Evolutionary conservation across 2,329 filamentous ascomycete species (phyloP).

Genomic region (Aschersonia sp.): DNA sequence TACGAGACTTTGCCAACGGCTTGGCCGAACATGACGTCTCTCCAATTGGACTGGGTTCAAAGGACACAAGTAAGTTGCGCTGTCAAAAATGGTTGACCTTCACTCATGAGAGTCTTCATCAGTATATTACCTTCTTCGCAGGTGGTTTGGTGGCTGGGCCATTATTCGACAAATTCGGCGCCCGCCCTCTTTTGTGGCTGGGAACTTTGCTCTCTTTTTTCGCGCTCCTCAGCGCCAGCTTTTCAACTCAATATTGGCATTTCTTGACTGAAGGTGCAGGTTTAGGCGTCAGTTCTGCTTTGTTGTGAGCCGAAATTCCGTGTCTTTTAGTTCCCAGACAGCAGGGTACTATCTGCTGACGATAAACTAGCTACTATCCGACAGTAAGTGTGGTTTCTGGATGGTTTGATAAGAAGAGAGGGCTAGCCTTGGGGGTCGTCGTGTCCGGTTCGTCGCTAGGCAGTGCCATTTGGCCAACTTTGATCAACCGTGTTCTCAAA

Average conservation of each 20-base stretch:
- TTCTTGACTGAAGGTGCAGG: conserved; percentile 25
- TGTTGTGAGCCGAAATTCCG: conserved; percentile 12
- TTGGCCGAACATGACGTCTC: no score
- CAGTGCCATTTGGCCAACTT: conserved; percentile 15
- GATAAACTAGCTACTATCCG: conserved; percentile 14
- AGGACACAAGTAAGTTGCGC: no score
- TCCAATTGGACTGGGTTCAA: no score
- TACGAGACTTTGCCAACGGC: no score
- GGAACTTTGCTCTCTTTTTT: conserved; percentile 21
- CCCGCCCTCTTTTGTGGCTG: conserved; percentile 17
- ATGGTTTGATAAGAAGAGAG: conserved; percentile 16
- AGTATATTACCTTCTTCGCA: conserved; percentile 24
- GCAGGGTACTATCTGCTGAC: no score
- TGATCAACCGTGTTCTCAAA: no score
- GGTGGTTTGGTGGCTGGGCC: conserved; percentile 23
- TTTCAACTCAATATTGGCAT: conserved; percentile 20
- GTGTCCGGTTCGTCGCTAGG: conserved; percentile 17
- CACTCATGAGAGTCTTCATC: no score
- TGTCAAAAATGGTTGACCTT: no score
- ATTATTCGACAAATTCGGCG: conserved; percentile 23
- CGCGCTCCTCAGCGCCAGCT: conserved; percentile 20
- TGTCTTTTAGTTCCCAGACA: no score
- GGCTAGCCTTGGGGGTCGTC: conserved; percentile 15
- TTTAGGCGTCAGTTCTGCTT: conserved; percentile 23
- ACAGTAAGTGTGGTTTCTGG: conserved; percentile 13